Evolutionary conservation across 2,329 filamentous ascomycete species (phyloP), one percentile per base, ranked within the genome.

Genomic region (Scytalidium sp.): DNA sequence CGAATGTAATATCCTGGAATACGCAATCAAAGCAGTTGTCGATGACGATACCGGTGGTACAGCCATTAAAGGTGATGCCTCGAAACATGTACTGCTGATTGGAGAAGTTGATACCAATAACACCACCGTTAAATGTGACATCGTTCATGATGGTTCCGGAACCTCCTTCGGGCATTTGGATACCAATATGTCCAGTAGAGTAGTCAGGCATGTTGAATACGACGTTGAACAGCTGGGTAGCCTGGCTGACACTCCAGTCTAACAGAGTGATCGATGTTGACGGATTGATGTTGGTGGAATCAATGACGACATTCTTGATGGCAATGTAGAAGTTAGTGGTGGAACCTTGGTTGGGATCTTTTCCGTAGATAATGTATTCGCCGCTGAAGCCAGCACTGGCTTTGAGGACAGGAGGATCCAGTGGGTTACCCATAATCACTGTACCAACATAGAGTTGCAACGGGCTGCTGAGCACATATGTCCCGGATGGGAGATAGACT

Each of bases 11-110:
- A 22, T 40, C 44, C 19, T 46, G 25, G 25, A 46, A 32, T 7
- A 40, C 21, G 17, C 44, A 32, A 15, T 36, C 44, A 20, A 46
- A 46, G 22, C 22, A 40, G 25, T 32, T n/a, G 10, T n/a, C 10
- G 19, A 46, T 40, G 70, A 80, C 88, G 57, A 94, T 83, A 55
- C 87, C 89, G 2, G 88, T 93, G 62, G 87, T 79, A 74, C 87
- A 90, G 68, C 80, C 77, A 66, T 86, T 87, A 77, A 93, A 93
- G 39, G 79, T 85, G 64, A 92, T 64, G 70, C 92, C 91, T 8
- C 25, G 25, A 13, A 29, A 29, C 7, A 7, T 27, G 6, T 78
- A 83, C 60, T 27, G 84, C 67, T 88, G 84, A 52, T 76, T 83
- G 36, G 82, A 82, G 49, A 83, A 67, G 60, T 80, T 80, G 43